Percentiles rank a stretch among this genome's conserved stretches.
Evolutionary conservation across 208 protist genomes (phyloP).

Genomic region (Lotmaria passim): DNA sequence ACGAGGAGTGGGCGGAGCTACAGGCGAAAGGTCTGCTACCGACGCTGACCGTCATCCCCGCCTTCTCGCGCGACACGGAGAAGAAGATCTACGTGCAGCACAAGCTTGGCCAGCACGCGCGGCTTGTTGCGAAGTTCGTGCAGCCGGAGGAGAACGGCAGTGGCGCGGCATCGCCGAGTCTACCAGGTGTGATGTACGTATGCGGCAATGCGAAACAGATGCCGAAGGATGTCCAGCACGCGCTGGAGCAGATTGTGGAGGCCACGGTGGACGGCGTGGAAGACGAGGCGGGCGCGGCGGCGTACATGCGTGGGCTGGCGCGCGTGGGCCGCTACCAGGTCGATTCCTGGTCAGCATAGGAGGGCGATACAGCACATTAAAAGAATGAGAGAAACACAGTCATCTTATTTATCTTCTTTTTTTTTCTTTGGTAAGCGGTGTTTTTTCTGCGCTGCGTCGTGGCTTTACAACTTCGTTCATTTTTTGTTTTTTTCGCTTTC

Average conservation of each 20-base stretch:
- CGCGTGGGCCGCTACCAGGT: slow-evolving; percentile 73
- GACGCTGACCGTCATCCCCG: slow-evolving; percentile 65
- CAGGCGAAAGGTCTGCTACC: slow-evolving; percentile 32
- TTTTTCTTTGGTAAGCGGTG: too few species aligned
- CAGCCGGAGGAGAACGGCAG: slow-evolving; percentile 25
- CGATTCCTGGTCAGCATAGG: slow-evolving; percentile 88
- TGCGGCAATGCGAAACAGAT: slow-evolving; percentile 91
- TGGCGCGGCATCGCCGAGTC: not conserved
- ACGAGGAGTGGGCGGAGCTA: slow-evolving; percentile 61
- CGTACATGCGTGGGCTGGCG: slow-evolving; percentile 43
- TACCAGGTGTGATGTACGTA: slow-evolving; percentile 50
- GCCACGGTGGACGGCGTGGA: slow-evolving; percentile 49
- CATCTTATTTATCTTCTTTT: too few species aligned
- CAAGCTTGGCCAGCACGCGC: slow-evolving; percentile 70
- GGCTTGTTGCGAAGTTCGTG: slow-evolving; percentile 55
- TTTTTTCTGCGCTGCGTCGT: too few species aligned
- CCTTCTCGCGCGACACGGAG: slow-evolving; percentile 81
- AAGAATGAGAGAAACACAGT: too few species aligned
- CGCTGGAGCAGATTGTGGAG: slow-evolving; percentile 61
- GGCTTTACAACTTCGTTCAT: too few species aligned
- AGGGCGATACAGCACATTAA: too few species aligned
- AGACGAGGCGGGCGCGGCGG: slow-evolving; percentile 39
- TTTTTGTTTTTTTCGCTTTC: too few species aligned
- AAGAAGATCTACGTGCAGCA: slow-evolving; percentile 92
- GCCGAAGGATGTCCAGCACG: slow-evolving; percentile 73